Evolutionary conservation across 805 yeast genomes (phyloP), one percentile per base, ranked within the genome.

Genomic region (Wickerhamiella shivajii): DNA sequence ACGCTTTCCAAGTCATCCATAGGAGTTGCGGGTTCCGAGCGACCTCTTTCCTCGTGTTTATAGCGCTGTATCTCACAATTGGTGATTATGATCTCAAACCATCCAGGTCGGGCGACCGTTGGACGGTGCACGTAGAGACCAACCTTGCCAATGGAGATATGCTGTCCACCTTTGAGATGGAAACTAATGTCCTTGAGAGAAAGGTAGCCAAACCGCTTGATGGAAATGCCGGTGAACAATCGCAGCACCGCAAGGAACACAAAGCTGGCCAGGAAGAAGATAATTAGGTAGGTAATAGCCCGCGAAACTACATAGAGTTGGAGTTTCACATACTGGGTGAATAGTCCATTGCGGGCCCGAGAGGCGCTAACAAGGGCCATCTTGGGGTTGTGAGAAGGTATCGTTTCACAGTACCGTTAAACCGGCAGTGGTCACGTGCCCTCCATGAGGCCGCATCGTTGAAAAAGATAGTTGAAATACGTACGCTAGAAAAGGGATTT

Each of bases 171-270:
- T 24, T 40, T 42, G 5, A 58, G 56, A 6, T 53, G 41, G 27
- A 52, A 47, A 2, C 55, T 41, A 18, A 59, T 45, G 38, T 57
- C 54, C 17, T 60, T 46, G n/a, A 59, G 41, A 13, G 55, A 52
- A 36, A 59, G 45, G 44, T 59, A 59, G 24, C 64, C 64, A 11
- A 60, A 47, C 12, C 64, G 52, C 41, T 56, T 58, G 41, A 59
- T 54, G 18, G 61, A 56, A 28, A 59, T 42, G 18, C 64, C 64
- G 2, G 64, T 57, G 40, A 57, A 47, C 15, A 58, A 41, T 10
- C 64, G 51, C 13, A 59, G 39, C 23, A 57, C 38, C 13, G 63
- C 63, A 33, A 59, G 53, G 14, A 56, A 29, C 33, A 52, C 52
- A 17, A 59, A 53, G 18, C 63, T 48, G 10, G 47, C 40, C n/a